Evolutionary conservation across 83 land plant species (phyloP), one percentile per base, ranked within the genome.

Genomic region (Diphasiastrum complanatum): DNA sequence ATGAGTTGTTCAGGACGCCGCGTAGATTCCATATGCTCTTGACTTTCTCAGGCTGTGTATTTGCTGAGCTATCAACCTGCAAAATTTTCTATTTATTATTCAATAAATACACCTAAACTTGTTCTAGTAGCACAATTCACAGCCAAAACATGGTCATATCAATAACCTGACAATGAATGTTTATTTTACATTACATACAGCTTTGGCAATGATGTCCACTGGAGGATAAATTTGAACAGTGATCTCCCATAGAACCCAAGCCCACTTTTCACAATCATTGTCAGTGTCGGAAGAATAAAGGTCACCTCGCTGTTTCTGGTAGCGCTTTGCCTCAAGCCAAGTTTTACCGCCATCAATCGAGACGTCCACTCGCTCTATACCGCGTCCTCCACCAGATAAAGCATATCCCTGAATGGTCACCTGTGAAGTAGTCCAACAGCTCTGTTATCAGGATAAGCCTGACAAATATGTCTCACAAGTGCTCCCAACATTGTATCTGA

Each of bases 241-340:
- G 11, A 55, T 31, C 34, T 55, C 59, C 59, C 59, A 55, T 30
- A 55, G 59, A 30, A 55, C 35, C 59, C 59, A 55, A 6, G 59
- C 59, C 19, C 19, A 50, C 22, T 23, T 50, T 0, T n/a, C 25
- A 14, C 34, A 27, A 20, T 27, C 16, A 11, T 27, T 35, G 19
- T 14, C 38, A n/a, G n/a, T n/a, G 0, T 55, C 35, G 16, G n/a
- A 31, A 26, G 34, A 31, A 55, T 20, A 20, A 30, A 14, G 31
- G 11, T 25, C 35, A 14, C 11, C 11, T 14, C 0, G 18, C n/a
- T n/a, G n/a, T 14, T 55, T 30, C 19, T 55, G 59, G 19, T 27
- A 25, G 6, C 59, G 59, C 19, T 55, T 24, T 26, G 59, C 59
- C 31, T 55, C 59, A 0, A 20, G 11, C 59, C 59, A 55, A 10